These are phyloP conservation scores for Aaosphaeria pasadenensis DNA, from an alignment of 2,329 filamentous ascomycete species.

Conservation along the genomic window DNA sequence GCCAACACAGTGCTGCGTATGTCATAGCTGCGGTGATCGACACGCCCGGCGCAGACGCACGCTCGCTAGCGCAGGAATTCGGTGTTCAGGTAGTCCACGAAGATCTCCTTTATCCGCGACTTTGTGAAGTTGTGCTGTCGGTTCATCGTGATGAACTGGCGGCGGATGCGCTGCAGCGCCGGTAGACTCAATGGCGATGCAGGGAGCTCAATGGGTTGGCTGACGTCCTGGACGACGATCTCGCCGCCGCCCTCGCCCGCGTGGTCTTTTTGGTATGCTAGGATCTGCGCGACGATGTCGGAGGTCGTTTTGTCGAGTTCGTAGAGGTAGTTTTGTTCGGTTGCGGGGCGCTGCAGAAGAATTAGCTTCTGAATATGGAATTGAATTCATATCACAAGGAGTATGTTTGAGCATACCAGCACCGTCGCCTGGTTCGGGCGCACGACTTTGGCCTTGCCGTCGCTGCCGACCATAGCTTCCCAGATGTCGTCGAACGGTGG, in stretches of 20 bases:
- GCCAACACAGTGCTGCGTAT: no score
- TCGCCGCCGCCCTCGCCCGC: slow-evolving; percentile 59
- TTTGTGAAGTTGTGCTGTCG: slow-evolving; percentile 57
- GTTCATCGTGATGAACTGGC: slow-evolving; percentile 76
- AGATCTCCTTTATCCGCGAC: slow-evolving; percentile 34
- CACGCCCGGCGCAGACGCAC: no score
- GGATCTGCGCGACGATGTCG: slow-evolving; percentile 67
- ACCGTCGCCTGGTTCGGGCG: slow-evolving; percentile 75
- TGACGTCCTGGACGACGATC: slow-evolving; percentile 53
- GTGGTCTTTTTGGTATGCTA: slow-evolving; percentile 66
- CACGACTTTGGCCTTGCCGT: slow-evolving; percentile 64
- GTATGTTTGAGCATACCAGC: slow-evolving; percentile 37
- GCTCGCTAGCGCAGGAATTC: slow-evolving; percentile 29
- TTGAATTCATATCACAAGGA: neutral
- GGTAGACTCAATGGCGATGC: slow-evolving; percentile 65
- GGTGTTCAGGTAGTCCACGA: slow-evolving; percentile 39
- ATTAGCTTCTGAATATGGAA: slow-evolving; percentile 1
- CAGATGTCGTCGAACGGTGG: slow-evolving; percentile 69
- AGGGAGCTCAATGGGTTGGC: slow-evolving; percentile 63
- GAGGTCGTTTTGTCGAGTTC: slow-evolving; percentile 76
- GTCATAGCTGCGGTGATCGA: no score
- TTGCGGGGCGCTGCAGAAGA: slow-evolving; percentile 53
- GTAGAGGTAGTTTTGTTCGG: slow-evolving; percentile 70
- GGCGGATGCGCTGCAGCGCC: slow-evolving; percentile 71
- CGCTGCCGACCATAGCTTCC: slow-evolving; percentile 63